A percentile compares a stretch with the other conserved stretches of the same genome.
Conservation (phyloP, 164 flowering plant genomes). For the Platanus orientalis region DNA sequence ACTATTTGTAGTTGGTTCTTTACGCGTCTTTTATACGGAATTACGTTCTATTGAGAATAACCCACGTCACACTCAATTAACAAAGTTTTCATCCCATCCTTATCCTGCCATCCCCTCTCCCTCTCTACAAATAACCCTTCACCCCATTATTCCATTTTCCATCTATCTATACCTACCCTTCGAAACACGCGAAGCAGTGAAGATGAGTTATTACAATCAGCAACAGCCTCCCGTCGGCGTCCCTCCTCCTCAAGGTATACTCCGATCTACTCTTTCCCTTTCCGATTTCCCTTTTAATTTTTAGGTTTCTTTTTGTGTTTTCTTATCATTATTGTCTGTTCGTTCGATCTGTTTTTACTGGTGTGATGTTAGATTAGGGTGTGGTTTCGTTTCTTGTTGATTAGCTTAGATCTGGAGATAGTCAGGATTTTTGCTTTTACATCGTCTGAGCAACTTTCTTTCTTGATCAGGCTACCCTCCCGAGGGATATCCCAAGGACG, state of each 20-base stretch:
- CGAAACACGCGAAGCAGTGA: too few species aligned
- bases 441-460: too few species aligned
- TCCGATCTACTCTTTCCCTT: not conserved
- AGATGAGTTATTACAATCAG: conserved; percentile 81
- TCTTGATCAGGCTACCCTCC: conserved; percentile 57
- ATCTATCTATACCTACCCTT: too few species aligned
- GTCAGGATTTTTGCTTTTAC: not conserved
- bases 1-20: too few species aligned
- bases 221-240: conserved; percentile 85
- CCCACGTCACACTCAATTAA: too few species aligned
- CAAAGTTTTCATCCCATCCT: too few species aligned
- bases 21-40: too few species aligned
- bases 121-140: too few species aligned
- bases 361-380: not conserved
- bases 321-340: not conserved
- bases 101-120: too few species aligned
- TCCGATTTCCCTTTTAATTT: not conserved
- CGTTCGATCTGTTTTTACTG: not conserved
- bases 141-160: too few species aligned
- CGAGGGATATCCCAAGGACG: conserved; percentile 13
- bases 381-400: not conserved
- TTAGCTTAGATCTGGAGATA: conserved; percentile 2
- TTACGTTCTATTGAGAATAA: too few species aligned
- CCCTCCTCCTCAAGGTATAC: conserved; percentile 84
- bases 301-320: not conserved